Evolutionary conservation across 2,329 filamentous ascomycete genomes (phyloP), one percentile per base, ranked within the genome.

Genomic region (Pestalotiopsis sp.): DNA sequence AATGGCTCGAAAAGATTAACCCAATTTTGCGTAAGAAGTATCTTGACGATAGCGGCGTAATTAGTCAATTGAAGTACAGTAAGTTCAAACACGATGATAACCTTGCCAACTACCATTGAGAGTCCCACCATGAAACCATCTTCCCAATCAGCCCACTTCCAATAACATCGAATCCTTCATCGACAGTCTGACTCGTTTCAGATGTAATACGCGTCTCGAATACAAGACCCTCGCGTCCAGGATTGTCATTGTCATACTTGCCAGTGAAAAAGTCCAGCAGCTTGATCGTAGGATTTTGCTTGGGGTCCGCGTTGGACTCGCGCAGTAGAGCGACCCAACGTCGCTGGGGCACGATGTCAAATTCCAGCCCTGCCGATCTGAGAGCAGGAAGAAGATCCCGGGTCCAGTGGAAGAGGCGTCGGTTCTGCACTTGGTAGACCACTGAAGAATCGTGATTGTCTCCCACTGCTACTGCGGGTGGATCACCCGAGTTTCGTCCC

Each of bases 371-470:
- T 0, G 83, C 80, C 0, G 76, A 72, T n/a, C 74, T 76, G 7
- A 90, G 76, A 3, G 82, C 81, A 2, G 87, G 87, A 0, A 90
- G 80, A 2, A 90, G 75, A 64, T 88, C 84, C 0, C 79, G 68
- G 0, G 84, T 86, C 86, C 86, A 89, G 38, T 83, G 79, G 71
- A 87, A 83, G 0, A 79, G 76, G 6, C 71, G 75, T 0, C 82
- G 81, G 68, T 88, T 88, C n/a, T 85, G 79, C 9, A 91, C 77
- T 68, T 89, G 86, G 68, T 84, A 87, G 17, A 88, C 80, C 0
- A 79, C 72, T 2, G 75, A 72, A 2, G 64, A 20, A 13, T 69
- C 68, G 7, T 52, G 41, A 6, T 38, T 38, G 12, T 14, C 20
- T 7, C 12, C 9, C 20, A 13, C 55, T 65, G 5, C 67, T 13